A percentile compares a stretch with the other conserved stretches of the same genome.
phyloP scores from a whole-genome alignment of 1,284 basidiomycete species.

The Pyrrhoderma lamaoense region DNA sequence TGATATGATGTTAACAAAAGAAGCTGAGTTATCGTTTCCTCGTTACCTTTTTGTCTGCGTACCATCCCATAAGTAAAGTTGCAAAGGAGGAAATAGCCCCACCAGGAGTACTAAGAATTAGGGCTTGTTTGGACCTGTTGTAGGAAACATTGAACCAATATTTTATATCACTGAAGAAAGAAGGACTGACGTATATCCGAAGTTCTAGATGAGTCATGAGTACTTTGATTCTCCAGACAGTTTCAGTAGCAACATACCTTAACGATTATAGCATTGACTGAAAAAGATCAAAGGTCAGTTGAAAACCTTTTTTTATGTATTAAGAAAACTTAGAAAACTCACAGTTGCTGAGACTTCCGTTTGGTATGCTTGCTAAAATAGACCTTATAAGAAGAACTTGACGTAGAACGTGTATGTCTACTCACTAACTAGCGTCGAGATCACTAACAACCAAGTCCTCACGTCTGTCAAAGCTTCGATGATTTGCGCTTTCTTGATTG shows the following conservation, averaged over 20 bases:
- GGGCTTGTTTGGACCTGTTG: conserved; percentile 48
- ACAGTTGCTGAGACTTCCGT: conserved; percentile 61
- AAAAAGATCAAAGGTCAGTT: not conserved
- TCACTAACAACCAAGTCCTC: conserved; percentile 57
- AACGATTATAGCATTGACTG: conserved; percentile 49
- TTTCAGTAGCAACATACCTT: conserved; percentile 12
- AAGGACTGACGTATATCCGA: conserved; percentile 55
- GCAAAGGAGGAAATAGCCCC: conserved; percentile 44
- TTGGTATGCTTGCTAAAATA: conserved; percentile 49
- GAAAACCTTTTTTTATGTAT: too few species aligned
- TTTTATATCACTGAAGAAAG: too few species aligned
- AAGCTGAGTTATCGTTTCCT: not conserved
- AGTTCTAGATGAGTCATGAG: conserved; percentile 40
- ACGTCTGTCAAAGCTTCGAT: conserved; percentile 51
- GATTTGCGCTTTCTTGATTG: conserved; percentile 52
- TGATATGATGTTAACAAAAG: not conserved
- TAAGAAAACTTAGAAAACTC: conserved; percentile 21
- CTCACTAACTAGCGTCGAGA: conserved; percentile 52
- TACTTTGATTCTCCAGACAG: not conserved
- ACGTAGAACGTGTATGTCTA: conserved; percentile 10
- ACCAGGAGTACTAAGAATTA: conserved; percentile 56
- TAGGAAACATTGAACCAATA: not conserved
- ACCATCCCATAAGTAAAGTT: conserved; percentile 52
- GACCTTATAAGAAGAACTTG: conserved; percentile 14
- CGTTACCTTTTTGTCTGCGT: conserved; percentile 52